Conservation (phyloP, 1,139 yeast species). For the Yamadazyma oceani region DNA sequence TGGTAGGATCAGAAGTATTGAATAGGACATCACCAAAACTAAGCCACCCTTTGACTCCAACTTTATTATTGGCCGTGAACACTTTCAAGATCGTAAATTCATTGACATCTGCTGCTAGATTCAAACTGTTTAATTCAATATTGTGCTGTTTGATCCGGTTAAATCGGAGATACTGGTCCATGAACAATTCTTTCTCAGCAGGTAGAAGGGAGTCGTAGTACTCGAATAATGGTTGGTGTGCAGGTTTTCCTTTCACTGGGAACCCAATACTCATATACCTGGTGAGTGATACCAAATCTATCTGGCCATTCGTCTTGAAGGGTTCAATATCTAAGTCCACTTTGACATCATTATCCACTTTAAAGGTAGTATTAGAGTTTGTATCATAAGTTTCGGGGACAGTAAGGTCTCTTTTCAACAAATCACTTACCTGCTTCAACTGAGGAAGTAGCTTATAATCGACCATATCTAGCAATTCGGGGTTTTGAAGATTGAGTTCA, state of each 20-base stretch:
- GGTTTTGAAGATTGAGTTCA: not conserved
- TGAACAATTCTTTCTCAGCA: constrained; percentile 16
- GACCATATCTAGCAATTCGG: not conserved
- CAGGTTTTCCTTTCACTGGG: not conserved
- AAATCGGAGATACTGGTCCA: constrained; percentile 24
- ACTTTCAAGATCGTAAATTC: constrained; percentile 6
- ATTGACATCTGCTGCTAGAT: constrained; percentile 3
- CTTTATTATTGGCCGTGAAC: constrained; percentile 1
- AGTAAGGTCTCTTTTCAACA: too few species aligned
- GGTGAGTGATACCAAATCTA: constrained; percentile 9
- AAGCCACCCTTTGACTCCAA: constrained; percentile 11
- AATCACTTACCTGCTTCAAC: not conserved
- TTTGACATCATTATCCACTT: not conserved
- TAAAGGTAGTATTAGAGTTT: not conserved
- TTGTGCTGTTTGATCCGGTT: constrained; percentile 21
- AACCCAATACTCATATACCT: constrained; percentile 10
- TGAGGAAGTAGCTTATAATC: not conserved
- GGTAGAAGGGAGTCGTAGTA: constrained; percentile 12
- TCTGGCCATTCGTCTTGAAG: constrained; percentile 7
- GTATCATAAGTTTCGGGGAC: not conserved
- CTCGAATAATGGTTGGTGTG: constrained; percentile 11
- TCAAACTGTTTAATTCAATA: constrained; percentile 9
- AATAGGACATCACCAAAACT: constrained; percentile 6
- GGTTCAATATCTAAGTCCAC: constrained; percentile 3
- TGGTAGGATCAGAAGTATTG: not conserved